Base-by-base conservation (phyloP, 345 rosid species). In the Atalantia buxifolia region DNA sequence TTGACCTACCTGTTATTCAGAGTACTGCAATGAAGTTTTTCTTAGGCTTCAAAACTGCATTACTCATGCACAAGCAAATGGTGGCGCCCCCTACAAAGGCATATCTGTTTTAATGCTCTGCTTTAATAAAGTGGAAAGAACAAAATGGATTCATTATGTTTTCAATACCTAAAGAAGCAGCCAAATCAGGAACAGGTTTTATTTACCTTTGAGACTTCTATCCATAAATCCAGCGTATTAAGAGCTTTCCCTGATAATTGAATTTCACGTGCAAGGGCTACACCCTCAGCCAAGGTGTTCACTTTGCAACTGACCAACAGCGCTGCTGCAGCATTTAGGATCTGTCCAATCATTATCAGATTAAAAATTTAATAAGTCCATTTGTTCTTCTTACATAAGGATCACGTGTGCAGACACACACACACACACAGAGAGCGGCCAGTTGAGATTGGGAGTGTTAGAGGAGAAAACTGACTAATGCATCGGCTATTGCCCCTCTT, bases 241-340 rank as follows among this genome's bases (percentile, higher is more conserved):
- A 87, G 78, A 84, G 97, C 94, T 82, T 84, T 90, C 69, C 99
- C 99, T 2, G 98, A 92, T 42, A 77, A 79, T 42, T 92, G 99
- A 19, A 85, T 89, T 82, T 90, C 93, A 3, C 94, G 93, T 8
- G 98, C 98, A 85, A 93, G 45, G 62, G 69, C 71, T 14, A 97
- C 92, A 75, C 98, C 98, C 78, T 92, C 92, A 24, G 85, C 88
- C 27, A 94, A 84, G 14, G 91, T 86, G n/a, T 79, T 72, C 42
- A 85, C 97, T 63, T 16, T 70, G 66, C 90, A 87, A 69, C 92
- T 80, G 13, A 97, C 98, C 69, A 91, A 70, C 16, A 94, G 93
- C 65, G 98, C 95, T 16, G 98, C 97, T 22, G 97, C 99, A 78
- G 99, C 94, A 80, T 93, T 94, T n/a, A 97, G 86, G 82, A 94